Conservation (phyloP, 2,329 filamentous ascomycete species). For the Daldinia eschscholtzii region DNA sequence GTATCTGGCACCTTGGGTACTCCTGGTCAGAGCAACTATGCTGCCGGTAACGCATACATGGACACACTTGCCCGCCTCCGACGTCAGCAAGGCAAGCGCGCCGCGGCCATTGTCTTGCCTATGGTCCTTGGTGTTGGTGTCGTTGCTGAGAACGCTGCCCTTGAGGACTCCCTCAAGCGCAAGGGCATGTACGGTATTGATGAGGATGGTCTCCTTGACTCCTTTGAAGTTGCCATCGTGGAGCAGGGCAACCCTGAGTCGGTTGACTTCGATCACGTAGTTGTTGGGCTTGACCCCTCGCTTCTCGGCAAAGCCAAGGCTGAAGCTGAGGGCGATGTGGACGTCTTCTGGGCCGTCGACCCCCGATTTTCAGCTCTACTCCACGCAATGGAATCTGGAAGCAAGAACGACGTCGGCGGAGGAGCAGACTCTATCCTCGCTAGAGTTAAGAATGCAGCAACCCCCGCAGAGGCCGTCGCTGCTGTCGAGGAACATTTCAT, state of each 20-base stretch:
- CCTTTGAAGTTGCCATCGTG: slow-evolving; percentile 49
- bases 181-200: slow-evolving; percentile 52
- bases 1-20: slow-evolving; percentile 36
- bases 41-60: slow-evolving; percentile 44
- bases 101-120: slow-evolving; percentile 38
- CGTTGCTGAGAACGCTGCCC: slow-evolving; percentile 41
- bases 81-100: slow-evolving; percentile 10
- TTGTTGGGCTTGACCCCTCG: slow-evolving; percentile 48
- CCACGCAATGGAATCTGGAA: slow-evolving; percentile 36
- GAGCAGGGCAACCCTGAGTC: not conserved
- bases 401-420: not conserved
- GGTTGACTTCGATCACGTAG: slow-evolving; percentile 28
- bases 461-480: slow-evolving; percentile 28
- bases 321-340: slow-evolving; percentile 29
- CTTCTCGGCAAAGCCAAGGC: slow-evolving; percentile 34
- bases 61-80: slow-evolving; percentile 43
- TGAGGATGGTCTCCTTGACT: slow-evolving; percentile 47
- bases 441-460: slow-evolving; percentile 29
- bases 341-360: slow-evolving; percentile 50
- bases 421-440: slow-evolving; percentile 39
- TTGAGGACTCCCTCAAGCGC: slow-evolving; percentile 45
- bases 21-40: slow-evolving; percentile 44
- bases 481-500: slow-evolving; percentile 40
- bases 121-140: slow-evolving; percentile 45
- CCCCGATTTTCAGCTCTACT: slow-evolving; percentile 40